Percentiles rank a stretch among this genome's conserved stretches.
Conservation (phyloP, 2,329 filamentous ascomycete species). For the Ophiosphaerella narmari region DNA sequence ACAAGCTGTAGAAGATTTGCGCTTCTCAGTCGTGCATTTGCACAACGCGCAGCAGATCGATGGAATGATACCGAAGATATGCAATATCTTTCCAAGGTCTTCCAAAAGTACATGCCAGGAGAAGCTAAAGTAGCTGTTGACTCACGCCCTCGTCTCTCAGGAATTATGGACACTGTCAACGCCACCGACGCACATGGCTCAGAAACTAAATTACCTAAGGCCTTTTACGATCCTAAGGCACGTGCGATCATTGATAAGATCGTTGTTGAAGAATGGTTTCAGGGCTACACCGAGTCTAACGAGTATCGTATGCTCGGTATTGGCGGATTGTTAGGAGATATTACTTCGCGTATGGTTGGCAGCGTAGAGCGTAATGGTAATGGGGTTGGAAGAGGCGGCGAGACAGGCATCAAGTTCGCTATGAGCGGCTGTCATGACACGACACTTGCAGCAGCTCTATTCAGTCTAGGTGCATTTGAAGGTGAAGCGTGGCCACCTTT, state of each 20-base stretch:
- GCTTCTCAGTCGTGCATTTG: constrained; percentile 54
- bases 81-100: constrained; percentile 75
- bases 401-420: constrained; percentile 69
- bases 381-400: constrained; percentile 50
- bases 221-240: constrained; percentile 82
- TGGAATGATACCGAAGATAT: constrained; percentile 73
- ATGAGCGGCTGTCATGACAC: constrained; percentile 92
- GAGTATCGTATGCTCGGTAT: constrained; percentile 93
- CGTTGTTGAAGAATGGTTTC: constrained; percentile 89
- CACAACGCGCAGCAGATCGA: constrained; percentile 51
- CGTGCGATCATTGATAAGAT: constrained; percentile 72
- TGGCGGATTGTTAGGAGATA: constrained; percentile 80
- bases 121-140: constrained; percentile 75
- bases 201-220: constrained; percentile 74
- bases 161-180: constrained; percentile 94
- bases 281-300: constrained; percentile 78
- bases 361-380: constrained; percentile 39
- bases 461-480: constrained; percentile 79
- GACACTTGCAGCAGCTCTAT: constrained; percentile 78
- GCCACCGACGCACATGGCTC: constrained; percentile 83
- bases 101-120: constrained; percentile 85
- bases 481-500: constrained; percentile 84
- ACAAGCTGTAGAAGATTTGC: constrained; percentile 54
- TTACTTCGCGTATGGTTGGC: constrained; percentile 62
- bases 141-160: constrained; percentile 79